Evolutionary conservation across 495 filamentous ascomycete species (phyloP).

Genomic region (Lasiosphaeriaceae sp.): DNA sequence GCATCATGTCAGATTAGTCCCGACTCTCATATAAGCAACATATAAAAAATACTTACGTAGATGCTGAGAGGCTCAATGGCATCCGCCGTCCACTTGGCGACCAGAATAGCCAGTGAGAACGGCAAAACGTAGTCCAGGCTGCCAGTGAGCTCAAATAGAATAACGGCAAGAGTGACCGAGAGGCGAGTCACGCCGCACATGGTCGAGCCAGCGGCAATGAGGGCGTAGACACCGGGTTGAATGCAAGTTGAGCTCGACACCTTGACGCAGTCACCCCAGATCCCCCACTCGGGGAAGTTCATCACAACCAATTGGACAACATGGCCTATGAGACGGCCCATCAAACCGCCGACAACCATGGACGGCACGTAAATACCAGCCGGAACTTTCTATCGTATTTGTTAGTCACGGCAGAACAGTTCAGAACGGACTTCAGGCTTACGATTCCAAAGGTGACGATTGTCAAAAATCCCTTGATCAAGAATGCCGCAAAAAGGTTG

Average conservation of each 20-base stretch:
- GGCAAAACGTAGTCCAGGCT: slow-evolving; percentile 92
- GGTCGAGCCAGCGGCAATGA: slow-evolving; percentile 91
- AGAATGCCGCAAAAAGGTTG: slow-evolving; percentile 70
- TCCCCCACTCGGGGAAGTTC: slow-evolving; percentile 61
- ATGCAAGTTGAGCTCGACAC: slow-evolving; percentile 75
- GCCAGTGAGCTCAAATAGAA: slow-evolving; percentile 92
- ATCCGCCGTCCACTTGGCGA: slow-evolving; percentile 97
- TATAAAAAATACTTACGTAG: slow-evolving; percentile 55
- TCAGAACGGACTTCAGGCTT: slow-evolving; percentile 11
- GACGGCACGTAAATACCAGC: slow-evolving; percentile 96
- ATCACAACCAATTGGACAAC: slow-evolving; percentile 77
- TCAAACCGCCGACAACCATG: slow-evolving; percentile 94
- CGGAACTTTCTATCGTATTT: slow-evolving; percentile 65
- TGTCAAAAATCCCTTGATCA: slow-evolving; percentile 86
- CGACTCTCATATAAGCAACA: background rate
- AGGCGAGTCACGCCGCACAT: slow-evolving; percentile 97
- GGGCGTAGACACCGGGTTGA: slow-evolving; percentile 89
- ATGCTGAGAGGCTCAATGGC: slow-evolving; percentile 93
- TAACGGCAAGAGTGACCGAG: slow-evolving; percentile 91
- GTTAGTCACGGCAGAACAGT: background rate
- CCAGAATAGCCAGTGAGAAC: slow-evolving; percentile 87
- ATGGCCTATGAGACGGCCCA: slow-evolving; percentile 87
- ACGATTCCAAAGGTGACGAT: slow-evolving; percentile 82
- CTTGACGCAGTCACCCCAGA: slow-evolving; percentile 72
- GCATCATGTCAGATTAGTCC: slow-evolving; percentile 7